Evolutionary conservation across 306 rosid species (phyloP).

Genomic region (Malus asiatica): DNA sequence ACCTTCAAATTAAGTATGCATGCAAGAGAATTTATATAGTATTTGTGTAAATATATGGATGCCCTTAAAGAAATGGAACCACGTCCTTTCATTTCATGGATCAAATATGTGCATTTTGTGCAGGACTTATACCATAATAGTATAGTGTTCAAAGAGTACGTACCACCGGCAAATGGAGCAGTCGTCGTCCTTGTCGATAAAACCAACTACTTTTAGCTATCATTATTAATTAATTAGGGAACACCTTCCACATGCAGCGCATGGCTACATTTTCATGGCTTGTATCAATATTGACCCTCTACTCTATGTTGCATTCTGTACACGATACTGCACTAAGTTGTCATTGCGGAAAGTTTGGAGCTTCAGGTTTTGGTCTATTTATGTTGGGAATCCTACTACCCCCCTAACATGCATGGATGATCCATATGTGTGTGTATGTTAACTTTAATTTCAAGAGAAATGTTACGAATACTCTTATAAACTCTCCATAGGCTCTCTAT

Average conservation of each 20-base stretch:
- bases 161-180: neutral
- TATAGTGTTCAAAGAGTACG: neutral
- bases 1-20: neutral
- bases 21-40: neutral
- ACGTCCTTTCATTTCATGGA: neutral
- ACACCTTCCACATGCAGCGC: constrained; percentile 24
- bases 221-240: neutral
- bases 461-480: too few relatives aligned
- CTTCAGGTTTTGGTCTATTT: neutral
- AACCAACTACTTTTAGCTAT: neutral
- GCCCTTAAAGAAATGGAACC: neutral
- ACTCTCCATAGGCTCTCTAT: too few relatives aligned
- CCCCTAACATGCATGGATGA: neutral
- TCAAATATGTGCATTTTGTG: neutral
- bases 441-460: neutral
- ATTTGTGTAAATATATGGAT: neutral
- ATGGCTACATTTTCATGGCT: constrained; percentile 10
- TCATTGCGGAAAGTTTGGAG: neutral
- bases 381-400: neutral
- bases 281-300: constrained; percentile 8
- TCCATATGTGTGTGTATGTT: neutral
- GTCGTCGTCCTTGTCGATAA: neutral
- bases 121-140: neutral
- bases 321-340: neutral
- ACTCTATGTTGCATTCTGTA: neutral